Evolutionary conservation across 2,329 filamentous ascomycete genomes (phyloP).

Genomic region (Xylariaceae sp.): DNA sequence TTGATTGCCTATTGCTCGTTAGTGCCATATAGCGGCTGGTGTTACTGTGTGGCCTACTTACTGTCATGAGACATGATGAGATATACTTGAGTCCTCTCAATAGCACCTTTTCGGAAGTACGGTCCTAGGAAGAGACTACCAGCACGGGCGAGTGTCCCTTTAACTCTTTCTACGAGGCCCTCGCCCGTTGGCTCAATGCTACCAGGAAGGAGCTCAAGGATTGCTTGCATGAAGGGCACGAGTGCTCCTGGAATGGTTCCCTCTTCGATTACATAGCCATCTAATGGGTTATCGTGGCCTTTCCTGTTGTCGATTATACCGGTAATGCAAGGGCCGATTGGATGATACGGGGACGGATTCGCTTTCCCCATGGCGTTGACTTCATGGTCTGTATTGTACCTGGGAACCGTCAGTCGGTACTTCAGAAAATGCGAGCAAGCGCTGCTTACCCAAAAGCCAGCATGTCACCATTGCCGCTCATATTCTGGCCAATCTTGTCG

Average conservation of each 20-base stretch:
- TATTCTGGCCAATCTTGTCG: conserved; percentile 60
- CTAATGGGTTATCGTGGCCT: conserved; percentile 58
- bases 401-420: conserved; percentile 35
- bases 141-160: conserved; percentile 53
- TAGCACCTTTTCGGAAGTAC: conserved; percentile 59
- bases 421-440: not conserved
- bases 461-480: conserved; percentile 72
- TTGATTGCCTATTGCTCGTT: conserved; percentile 54
- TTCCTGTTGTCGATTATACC: conserved; percentile 65
- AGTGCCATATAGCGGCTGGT: not conserved
- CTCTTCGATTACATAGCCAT: conserved; percentile 70
- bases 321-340: conserved; percentile 67
- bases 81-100: conserved; percentile 67
- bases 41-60: conserved; percentile 34
- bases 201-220: conserved; percentile 61
- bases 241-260: conserved; percentile 65
- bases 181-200: conserved; percentile 48
- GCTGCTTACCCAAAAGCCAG: conserved; percentile 62
- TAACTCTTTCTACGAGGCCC: conserved; percentile 49
- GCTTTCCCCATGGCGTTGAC: conserved; percentile 62
- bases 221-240: conserved; percentile 59
- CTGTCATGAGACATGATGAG: conserved; percentile 72
- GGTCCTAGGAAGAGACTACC: conserved; percentile 64
- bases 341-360: conserved; percentile 55
- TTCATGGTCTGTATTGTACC: conserved; percentile 63